These are phyloP conservation scores for Obelidium mucronatum DNA, from an alignment of 192 early-diverging fungal species.

Conservation along the genomic window DNA sequence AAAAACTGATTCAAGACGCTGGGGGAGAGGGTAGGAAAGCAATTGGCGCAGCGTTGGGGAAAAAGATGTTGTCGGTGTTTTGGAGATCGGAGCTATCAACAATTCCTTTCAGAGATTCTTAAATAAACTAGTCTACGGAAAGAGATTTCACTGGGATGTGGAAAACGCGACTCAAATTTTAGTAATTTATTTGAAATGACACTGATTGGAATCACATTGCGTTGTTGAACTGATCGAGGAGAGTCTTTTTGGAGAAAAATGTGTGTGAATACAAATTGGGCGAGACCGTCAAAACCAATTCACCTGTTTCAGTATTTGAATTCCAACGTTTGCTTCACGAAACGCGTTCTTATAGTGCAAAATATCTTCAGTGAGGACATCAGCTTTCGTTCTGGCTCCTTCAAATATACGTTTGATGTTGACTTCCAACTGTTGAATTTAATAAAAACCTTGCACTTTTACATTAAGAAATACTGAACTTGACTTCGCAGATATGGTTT, in stretches of 20 bases:
- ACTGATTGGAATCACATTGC: background rate
- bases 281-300: background rate
- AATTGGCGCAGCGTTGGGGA: slow-evolving; percentile 43
- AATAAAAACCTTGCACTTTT: background rate
- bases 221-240: slow-evolving; percentile 1
- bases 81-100: slow-evolving; percentile 27
- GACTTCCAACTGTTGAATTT: slow-evolving; percentile 69
- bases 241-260: background rate
- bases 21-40: slow-evolving; percentile 45
- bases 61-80: slow-evolving; percentile 45
- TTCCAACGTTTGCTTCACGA: slow-evolving; percentile 53
- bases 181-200: background rate
- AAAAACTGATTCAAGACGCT: slow-evolving; percentile 54
- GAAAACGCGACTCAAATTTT: background rate
- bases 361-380: slow-evolving; percentile 74
- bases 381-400: slow-evolving; percentile 67
- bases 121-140: no score
- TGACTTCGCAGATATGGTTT: slow-evolving; percentile 87
- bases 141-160: no score
- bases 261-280: background rate
- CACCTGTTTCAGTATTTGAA: slow-evolving; percentile 53
- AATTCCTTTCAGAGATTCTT: slow-evolving; percentile 44
- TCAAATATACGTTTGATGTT: slow-evolving; percentile 78
- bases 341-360: slow-evolving; percentile 79
- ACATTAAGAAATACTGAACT: slow-evolving; percentile 42